These are phyloP conservation scores for Leucaena leucocephala DNA, from an alignment of 306 rosid species.

Conservation along the genomic window DNA sequence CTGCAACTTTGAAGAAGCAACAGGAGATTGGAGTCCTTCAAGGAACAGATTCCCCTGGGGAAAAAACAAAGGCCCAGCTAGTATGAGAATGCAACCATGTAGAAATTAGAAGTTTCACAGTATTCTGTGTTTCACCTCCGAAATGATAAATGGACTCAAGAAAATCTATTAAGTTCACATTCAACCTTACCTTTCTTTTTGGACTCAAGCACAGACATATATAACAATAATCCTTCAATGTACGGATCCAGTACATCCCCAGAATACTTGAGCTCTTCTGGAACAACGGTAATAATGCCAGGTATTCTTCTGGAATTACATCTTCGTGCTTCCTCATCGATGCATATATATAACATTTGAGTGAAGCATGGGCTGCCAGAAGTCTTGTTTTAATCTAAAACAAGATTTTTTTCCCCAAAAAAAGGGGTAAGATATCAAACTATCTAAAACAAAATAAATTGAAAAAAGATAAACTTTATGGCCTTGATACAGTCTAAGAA, in stretches of 20 bases:
- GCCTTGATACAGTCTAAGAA: not conserved
- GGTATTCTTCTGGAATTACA: conserved; percentile 76
- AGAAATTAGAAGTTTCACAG: conserved; percentile 21
- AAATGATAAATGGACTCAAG: conserved; percentile 27
- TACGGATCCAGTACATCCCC: conserved; percentile 88
- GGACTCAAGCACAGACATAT: conserved; percentile 66
- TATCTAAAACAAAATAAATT: conserved; percentile 17
- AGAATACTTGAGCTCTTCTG: conserved; percentile 79
- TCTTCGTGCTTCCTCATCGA: conserved; percentile 77
- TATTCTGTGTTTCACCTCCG: conserved; percentile 27
- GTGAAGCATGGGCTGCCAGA: conserved; percentile 97
- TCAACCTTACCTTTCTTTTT: conserved; percentile 68
- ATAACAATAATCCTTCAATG: conserved; percentile 80
- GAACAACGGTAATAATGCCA: conserved; percentile 78
- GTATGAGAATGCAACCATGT: conserved; percentile 34
- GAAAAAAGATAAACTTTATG: not conserved
- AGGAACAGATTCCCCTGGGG: conserved; percentile 87
- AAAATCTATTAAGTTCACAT: conserved; percentile 30
- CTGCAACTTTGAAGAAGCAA: conserved; percentile 71
- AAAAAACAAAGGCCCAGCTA: conserved; percentile 35
- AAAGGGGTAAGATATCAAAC: conserved; percentile 22
- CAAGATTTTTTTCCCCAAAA: not conserved
- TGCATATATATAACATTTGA: conserved; percentile 91
- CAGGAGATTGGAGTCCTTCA: conserved; percentile 87
- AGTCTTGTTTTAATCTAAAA: conserved; percentile 90